These are phyloP conservation scores for Malus sylvestris DNA, from an alignment of 306 rosid species.

Conservation along the genomic window DNA sequence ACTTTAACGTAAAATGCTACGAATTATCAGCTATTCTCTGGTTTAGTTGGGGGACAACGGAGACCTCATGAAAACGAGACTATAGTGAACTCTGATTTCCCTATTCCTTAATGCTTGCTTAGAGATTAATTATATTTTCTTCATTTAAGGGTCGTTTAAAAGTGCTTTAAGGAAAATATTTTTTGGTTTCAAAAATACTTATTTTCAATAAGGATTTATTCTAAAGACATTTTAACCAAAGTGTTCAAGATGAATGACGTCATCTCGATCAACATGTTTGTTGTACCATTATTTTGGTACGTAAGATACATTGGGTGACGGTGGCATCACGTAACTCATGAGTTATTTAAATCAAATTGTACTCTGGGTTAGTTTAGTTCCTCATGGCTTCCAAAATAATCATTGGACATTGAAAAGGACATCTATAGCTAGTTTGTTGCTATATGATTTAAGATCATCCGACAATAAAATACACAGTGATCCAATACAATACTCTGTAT, in stretches of 20 bases:
- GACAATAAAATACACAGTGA: not conserved
- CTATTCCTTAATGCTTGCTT: not conserved
- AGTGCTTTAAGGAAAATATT: too few relatives aligned
- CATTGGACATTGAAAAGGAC: slow-evolving; percentile 35
- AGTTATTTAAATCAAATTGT: not conserved
- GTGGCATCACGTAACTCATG: slow-evolving; percentile 26
- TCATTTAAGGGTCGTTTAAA: not conserved
- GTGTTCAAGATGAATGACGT: not conserved
- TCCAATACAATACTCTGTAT: not conserved
- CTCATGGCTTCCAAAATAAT: slow-evolving; percentile 40
- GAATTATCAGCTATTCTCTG: not conserved
- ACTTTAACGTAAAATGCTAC: not conserved
- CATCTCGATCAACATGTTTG: not conserved
- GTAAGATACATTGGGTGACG: slow-evolving; percentile 19
- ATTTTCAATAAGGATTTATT: too few relatives aligned
- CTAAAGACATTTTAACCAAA: too few relatives aligned
- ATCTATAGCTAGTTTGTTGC: slow-evolving; percentile 17
- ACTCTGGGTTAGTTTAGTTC: not conserved
- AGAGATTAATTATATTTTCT: slow-evolving; percentile 3
- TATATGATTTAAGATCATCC: not conserved
- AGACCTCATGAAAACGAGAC: slow-evolving; percentile 16
- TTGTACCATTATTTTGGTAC: not conserved
- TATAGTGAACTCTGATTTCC: not conserved
- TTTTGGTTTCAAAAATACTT: too few relatives aligned
- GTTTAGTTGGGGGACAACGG: slow-evolving; percentile 15